These are phyloP conservation scores for Theileria orientalis DNA, from an alignment of 169 alveolate species.

Conservation along the genomic window DNA sequence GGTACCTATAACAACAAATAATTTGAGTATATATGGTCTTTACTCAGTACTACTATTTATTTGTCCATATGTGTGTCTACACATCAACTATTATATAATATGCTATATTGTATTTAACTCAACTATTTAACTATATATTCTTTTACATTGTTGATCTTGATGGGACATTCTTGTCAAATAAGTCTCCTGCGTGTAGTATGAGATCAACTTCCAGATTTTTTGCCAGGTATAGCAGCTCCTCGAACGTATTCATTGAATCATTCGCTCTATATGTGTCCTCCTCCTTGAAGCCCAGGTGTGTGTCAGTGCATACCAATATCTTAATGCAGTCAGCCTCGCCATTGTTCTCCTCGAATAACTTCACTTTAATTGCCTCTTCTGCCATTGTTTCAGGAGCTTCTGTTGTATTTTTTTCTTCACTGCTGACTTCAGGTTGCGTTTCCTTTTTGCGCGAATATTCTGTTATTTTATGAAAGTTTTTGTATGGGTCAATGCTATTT, in stretches of 20 bases:
- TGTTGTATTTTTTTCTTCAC: neutral
- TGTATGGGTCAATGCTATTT: too few species aligned
- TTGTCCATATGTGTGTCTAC: too few species aligned
- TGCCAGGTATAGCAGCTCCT: conserved; percentile 90
- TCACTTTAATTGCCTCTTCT: neutral
- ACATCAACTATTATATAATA: neutral
- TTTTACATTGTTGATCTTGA: conserved; percentile 63
- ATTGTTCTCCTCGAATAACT: neutral
- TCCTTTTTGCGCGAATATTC: neutral
- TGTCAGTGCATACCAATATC: conserved; percentile 91
- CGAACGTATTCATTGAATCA: conserved; percentile 91
- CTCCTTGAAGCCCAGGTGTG: conserved; percentile 93
- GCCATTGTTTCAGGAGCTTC: neutral
- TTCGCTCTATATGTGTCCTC: conserved; percentile 82
- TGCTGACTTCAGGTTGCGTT: conserved; percentile 1
- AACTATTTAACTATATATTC: conserved; percentile 46
- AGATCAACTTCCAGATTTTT: conserved; percentile 85
- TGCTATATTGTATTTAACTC: neutral
- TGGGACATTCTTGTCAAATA: conserved; percentile 92
- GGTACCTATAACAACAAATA: conserved; percentile 65
- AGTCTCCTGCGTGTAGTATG: conserved; percentile 92
- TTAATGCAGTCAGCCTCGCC: conserved; percentile 72
- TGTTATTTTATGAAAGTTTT: neutral
- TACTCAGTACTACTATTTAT: too few species aligned
- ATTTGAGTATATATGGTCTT: neutral